Evolutionary conservation across 2,329 filamentous ascomycete genomes (phyloP).

Genomic region (Sordariomycetes sp.): DNA sequence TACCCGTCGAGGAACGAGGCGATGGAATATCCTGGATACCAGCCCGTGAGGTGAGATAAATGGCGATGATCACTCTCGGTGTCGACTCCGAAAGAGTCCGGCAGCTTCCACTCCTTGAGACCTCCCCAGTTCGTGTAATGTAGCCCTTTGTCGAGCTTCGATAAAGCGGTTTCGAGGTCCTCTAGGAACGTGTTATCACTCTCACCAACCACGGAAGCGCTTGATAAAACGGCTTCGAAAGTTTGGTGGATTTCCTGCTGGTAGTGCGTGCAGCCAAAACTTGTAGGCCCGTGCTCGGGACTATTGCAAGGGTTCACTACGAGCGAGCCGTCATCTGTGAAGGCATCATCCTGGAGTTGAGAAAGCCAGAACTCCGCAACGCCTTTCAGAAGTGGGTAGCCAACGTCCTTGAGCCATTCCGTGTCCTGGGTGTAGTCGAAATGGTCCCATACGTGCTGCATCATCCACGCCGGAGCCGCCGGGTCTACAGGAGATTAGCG

Average conservation of each 20-base stretch:
- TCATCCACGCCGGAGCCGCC: slow-evolving; percentile 45
- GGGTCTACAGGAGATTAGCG: slow-evolving; percentile 27
- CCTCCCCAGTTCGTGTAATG: slow-evolving; percentile 18
- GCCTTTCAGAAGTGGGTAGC: slow-evolving; percentile 42
- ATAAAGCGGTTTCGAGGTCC: slow-evolving; percentile 19
- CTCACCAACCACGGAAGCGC: slow-evolving; percentile 12
- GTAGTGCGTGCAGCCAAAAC: slow-evolving; percentile 42
- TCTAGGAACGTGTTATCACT: slow-evolving; percentile 17
- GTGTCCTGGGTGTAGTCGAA: slow-evolving; percentile 40
- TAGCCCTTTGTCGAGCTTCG: slow-evolving; percentile 17
- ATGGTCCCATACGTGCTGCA: slow-evolving; percentile 47
- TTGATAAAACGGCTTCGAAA: slow-evolving; percentile 23
- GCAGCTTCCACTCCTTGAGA: slow-evolving; percentile 23
- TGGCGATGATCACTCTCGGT: slow-evolving; percentile 14
- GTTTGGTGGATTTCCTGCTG: slow-evolving; percentile 38
- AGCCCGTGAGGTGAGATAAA: slow-evolving; percentile 38
- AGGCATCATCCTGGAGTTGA: slow-evolving; percentile 37
- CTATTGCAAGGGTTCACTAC: slow-evolving; percentile 49
- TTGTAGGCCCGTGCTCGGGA: slow-evolving; percentile 44
- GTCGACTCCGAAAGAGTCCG: slow-evolving; percentile 17
- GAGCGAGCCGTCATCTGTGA: slow-evolving; percentile 36
- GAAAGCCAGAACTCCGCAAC: slow-evolving; percentile 45
- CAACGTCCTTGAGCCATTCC: slow-evolving; percentile 32
- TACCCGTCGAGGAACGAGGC: slow-evolving; percentile 22
- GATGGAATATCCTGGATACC: slow-evolving; percentile 42